phyloP scores from a whole-genome alignment of 805 yeast species.

The Komagataella mondaviorum region DNA sequence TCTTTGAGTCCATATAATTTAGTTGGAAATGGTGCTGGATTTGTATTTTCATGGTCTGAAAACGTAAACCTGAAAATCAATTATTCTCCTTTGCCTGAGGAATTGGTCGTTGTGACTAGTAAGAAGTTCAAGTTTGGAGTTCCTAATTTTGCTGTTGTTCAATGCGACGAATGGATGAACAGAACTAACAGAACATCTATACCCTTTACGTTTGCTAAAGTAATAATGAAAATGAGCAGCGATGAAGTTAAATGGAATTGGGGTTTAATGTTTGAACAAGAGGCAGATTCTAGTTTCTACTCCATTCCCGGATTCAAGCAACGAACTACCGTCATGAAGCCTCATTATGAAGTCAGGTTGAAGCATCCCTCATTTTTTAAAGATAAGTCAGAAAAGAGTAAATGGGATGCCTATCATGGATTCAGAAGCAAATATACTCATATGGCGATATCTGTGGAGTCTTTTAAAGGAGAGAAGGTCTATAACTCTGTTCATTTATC shows the following conservation, averaged over 20 bases:
- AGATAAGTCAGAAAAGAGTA: slow-evolving; percentile 18
- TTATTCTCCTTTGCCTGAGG: slow-evolving; percentile 51
- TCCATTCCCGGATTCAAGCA: slow-evolving; percentile 3
- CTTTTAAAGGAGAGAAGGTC: slow-evolving; percentile 9
- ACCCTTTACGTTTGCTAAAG: not conserved
- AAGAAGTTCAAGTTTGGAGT: slow-evolving; percentile 53
- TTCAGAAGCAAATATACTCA: slow-evolving; percentile 79
- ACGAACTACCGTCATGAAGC: slow-evolving; percentile 32
- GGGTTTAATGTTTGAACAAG: slow-evolving; percentile 45
- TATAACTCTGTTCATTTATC: slow-evolving; percentile 70
- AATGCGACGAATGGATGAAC: slow-evolving; percentile 36
- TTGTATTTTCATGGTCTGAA: slow-evolving; percentile 57
- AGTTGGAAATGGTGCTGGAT: slow-evolving; percentile 60
- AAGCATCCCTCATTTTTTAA: slow-evolving; percentile 30
- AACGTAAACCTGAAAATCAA: slow-evolving; percentile 49
- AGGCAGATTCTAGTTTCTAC: slow-evolving; percentile 11
- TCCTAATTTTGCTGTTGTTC: slow-evolving; percentile 56
- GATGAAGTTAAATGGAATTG: slow-evolving; percentile 23
- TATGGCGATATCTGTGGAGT: slow-evolving; percentile 38
- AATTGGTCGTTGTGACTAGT: slow-evolving; percentile 52
- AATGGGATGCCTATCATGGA: slow-evolving; percentile 70
- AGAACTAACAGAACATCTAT: slow-evolving; percentile 1
- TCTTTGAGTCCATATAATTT: slow-evolving; percentile 68
- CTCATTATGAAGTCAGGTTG: slow-evolving; percentile 48
- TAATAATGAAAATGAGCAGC: slow-evolving; percentile 11